Conservation (phyloP, 306 rosid genomes). For the Citrullus colocynthis region DNA sequence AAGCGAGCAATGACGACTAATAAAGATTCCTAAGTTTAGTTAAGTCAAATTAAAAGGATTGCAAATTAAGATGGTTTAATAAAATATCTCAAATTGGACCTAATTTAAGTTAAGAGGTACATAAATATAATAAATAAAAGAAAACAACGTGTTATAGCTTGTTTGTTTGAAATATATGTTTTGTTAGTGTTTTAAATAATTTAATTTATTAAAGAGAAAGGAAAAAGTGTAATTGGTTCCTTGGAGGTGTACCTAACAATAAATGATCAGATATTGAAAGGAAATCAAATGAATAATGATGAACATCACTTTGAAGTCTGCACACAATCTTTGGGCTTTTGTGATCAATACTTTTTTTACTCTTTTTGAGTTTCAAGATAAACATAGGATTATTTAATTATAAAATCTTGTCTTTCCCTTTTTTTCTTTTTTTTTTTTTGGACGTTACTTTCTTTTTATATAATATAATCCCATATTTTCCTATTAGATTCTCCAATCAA, state of each 20-base stretch:
- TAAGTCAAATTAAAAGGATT: background rate
- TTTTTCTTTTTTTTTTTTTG: background rate
- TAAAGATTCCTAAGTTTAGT: background rate
- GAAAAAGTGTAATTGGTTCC: background rate
- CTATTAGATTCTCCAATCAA: background rate
- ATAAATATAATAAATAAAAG: background rate
- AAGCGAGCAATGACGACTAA: background rate
- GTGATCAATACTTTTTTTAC: background rate
- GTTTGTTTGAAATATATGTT: background rate
- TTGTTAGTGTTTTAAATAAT: no score
- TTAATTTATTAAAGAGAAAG: background rate
- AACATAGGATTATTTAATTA: background rate
- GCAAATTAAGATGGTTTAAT: background rate
- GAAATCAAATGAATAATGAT: background rate
- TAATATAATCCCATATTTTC: background rate
- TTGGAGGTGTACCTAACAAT: background rate
- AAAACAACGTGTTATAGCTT: background rate
- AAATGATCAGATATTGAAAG: background rate
- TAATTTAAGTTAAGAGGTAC: background rate
- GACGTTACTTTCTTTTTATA: background rate
- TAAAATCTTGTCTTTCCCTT: background rate
- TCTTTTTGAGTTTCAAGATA: conserved; percentile 1
- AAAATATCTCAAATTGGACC: background rate
- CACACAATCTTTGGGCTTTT: conserved; percentile 1
- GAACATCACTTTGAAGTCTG: background rate